Conservation (phyloP, 768 basidiomycete genomes). For the Calocybe cyanea region DNA sequence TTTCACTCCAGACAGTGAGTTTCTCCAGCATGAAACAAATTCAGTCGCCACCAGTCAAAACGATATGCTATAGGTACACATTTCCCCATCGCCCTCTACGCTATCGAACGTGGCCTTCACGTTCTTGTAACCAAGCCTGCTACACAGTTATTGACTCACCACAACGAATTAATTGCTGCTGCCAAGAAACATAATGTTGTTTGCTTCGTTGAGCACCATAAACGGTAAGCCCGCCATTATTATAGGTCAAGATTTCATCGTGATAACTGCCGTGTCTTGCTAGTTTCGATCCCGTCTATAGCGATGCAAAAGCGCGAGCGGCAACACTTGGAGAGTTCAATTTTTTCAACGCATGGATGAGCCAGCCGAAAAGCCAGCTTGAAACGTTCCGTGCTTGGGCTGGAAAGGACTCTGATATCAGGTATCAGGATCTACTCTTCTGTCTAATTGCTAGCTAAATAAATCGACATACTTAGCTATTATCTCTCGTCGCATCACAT, state of each 20-base stretch:
- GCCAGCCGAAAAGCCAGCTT: conserved; percentile 91
- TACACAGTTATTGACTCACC: conserved; percentile 80
- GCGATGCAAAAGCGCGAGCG: conserved; percentile 81
- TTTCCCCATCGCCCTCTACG: conserved; percentile 80
- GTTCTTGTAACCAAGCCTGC: conserved; percentile 94
- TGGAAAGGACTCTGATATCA: conserved; percentile 91
- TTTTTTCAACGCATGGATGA: conserved; percentile 97
- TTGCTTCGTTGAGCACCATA: conserved; percentile 95
- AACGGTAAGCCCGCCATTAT: conserved; percentile 46
- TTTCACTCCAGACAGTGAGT: conserved; percentile 86
- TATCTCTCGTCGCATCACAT: conserved; percentile 96
- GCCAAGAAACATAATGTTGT: conserved; percentile 78
- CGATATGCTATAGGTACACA: conserved; percentile 62
- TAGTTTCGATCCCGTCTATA: conserved; percentile 88
- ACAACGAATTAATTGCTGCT: conserved; percentile 70
- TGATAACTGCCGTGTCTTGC: not conserved
- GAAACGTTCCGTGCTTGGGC: conserved; percentile 96
- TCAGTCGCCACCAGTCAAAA: not conserved
- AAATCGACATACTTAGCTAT: conserved; percentile 57
- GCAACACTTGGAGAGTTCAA: conserved; percentile 84
- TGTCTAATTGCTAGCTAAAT: not conserved
- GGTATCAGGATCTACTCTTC: conserved; percentile 32
- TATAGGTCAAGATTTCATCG: not conserved
- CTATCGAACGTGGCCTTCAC: conserved; percentile 80
- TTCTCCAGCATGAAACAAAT: not conserved